Evolutionary conservation across 2,329 filamentous ascomycete species (phyloP).

Genomic region (Pyrenophora tritici-repentis): DNA sequence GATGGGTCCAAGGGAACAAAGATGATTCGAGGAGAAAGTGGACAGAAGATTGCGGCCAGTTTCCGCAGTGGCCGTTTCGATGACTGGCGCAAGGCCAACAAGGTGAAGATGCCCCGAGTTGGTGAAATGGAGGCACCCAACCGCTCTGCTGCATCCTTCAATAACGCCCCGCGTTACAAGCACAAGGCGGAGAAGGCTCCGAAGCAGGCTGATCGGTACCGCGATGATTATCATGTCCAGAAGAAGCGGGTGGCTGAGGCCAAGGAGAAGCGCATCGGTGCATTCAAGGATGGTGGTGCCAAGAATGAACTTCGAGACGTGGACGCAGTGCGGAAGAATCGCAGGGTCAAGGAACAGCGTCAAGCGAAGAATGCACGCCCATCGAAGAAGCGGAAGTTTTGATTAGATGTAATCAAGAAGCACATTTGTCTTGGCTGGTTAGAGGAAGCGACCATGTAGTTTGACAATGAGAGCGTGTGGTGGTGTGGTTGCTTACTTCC

Average conservation of each 20-base stretch:
- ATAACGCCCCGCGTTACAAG: constrained; percentile 66
- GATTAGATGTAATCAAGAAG: constrained; percentile 25
- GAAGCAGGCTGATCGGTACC: constrained; percentile 89
- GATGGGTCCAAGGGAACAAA: constrained; percentile 78
- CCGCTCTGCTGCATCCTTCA: constrained; percentile 30
- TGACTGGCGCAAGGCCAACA: constrained; percentile 85
- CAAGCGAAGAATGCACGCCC: constrained; percentile 89
- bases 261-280: constrained; percentile 78
- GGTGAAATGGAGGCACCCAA: constrained; percentile 72
- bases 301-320: constrained; percentile 81
- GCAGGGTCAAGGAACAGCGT: constrained; percentile 75
- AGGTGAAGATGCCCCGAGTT: constrained; percentile 77
- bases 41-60: constrained; percentile 91
- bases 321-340: constrained; percentile 82
- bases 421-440: constrained; percentile 2
- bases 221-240: constrained; percentile 86
- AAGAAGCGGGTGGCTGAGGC: constrained; percentile 90
- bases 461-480: constrained; percentile 4
- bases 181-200: constrained; percentile 88
- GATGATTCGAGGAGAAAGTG: constrained; percentile 86
- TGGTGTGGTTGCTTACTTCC: too few species aligned
- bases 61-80: constrained; percentile 96
- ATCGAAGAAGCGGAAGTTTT: constrained; percentile 61
- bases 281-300: constrained; percentile 71
- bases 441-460: constrained; percentile 11